These are phyloP conservation scores for Maudiozyma serrabonitensis DNA, from an alignment of 805 yeast species.

Conservation along the genomic window DNA sequence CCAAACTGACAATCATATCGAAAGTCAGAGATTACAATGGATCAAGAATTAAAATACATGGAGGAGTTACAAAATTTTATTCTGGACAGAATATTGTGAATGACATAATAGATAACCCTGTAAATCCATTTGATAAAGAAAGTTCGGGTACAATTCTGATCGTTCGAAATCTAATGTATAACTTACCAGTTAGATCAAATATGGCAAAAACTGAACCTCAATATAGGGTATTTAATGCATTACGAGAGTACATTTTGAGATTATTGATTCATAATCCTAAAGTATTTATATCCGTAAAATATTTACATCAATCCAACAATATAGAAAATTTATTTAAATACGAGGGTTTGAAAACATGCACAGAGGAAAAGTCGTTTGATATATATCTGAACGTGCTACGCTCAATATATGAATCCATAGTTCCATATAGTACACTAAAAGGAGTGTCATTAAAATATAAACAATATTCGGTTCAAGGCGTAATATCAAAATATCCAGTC, in stretches of 20 bases:
- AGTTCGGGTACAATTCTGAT: conserved; percentile 16
- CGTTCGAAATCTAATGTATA: conserved; percentile 16
- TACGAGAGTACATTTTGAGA: conserved; percentile 17
- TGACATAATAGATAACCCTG: background rate
- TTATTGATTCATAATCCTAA: conserved; percentile 13
- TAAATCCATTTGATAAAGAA: background rate
- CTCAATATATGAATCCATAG: conserved; percentile 12
- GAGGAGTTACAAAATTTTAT: conserved; percentile 6
- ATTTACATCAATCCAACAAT: background rate
- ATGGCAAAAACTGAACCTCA: conserved; percentile 8
- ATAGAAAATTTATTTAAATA: conserved; percentile 1
- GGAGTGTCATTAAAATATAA: conserved; percentile 12
- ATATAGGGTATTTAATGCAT: conserved; percentile 4
- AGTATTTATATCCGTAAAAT: conserved; percentile 3
- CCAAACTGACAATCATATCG: conserved; percentile 41
- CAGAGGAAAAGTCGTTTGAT: background rate
- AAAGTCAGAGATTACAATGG: conserved; percentile 27
- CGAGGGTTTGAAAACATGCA: background rate
- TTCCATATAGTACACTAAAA: conserved; percentile 13
- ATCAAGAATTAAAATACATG: conserved; percentile 19
- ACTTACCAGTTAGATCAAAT: conserved; percentile 21
- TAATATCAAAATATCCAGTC: conserved; percentile 32
- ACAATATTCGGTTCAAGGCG: conserved; percentile 28
- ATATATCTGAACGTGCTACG: conserved; percentile 1
- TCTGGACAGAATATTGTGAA: background rate